Conservation (phyloP, 306 rosid genomes). For the Quercus gilva region DNA sequence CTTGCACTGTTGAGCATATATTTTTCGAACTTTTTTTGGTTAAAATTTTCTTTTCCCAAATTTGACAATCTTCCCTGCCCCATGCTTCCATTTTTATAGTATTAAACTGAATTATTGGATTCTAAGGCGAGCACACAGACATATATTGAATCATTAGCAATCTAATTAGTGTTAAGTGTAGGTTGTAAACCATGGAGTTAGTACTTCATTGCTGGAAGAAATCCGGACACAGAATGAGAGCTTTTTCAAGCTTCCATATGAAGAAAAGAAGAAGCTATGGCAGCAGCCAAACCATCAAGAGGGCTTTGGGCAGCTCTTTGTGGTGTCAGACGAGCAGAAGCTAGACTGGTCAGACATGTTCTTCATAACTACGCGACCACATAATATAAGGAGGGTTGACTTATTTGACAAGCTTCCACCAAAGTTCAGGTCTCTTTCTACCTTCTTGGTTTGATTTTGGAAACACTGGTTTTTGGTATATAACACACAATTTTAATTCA, state of each 20-base stretch:
- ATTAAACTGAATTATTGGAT: not conserved
- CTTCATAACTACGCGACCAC: slow-evolving; percentile 27
- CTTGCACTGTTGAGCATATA: no score
- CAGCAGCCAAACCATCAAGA: slow-evolving; percentile 28
- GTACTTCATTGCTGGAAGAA: slow-evolving; percentile 26
- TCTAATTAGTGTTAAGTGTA: not conserved
- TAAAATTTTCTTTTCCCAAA: no score
- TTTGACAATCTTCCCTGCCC: no score
- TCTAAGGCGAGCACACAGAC: no score
- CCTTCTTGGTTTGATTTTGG: not conserved
- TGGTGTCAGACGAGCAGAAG: slow-evolving; percentile 42
- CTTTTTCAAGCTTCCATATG: slow-evolving; percentile 31
- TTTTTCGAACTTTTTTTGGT: no score
- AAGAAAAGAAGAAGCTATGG: slow-evolving; percentile 36
- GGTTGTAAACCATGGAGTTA: slow-evolving; percentile 34
- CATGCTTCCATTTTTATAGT: no score
- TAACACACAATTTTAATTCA: not conserved
- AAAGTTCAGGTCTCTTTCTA: slow-evolving; percentile 26
- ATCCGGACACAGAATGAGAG: slow-evolving; percentile 11
- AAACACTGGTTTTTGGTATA: not conserved
- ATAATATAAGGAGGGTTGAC: slow-evolving; percentile 2
- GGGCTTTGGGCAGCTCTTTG: slow-evolving; percentile 44
- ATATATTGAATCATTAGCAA: no score
- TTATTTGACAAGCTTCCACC: slow-evolving; percentile 32
- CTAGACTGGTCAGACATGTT: slow-evolving; percentile 46